These are phyloP conservation scores for Huntiella decipiens DNA, from an alignment of 2,329 filamentous ascomycete species.

Conservation along the genomic window DNA sequence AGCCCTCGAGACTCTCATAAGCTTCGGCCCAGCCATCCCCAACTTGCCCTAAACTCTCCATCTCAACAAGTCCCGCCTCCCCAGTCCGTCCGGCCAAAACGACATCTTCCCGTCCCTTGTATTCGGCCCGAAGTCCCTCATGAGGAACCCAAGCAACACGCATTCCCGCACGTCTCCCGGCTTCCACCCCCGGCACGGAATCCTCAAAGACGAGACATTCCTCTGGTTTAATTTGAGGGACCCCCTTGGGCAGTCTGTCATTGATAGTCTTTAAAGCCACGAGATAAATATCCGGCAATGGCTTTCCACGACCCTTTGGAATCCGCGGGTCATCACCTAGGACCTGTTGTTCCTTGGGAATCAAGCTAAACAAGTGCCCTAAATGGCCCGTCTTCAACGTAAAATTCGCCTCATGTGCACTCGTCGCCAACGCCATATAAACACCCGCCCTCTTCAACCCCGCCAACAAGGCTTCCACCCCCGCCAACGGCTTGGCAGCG, in stretches of 20 bases:
- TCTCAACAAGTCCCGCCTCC: constrained; percentile 37
- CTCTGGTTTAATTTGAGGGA: constrained; percentile 50
- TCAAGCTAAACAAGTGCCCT: constrained; percentile 41
- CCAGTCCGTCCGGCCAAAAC: constrained; percentile 71
- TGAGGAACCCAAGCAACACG: constrained; percentile 86
- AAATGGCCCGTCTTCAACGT: constrained; percentile 53
- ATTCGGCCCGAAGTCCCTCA: constrained; percentile 56
- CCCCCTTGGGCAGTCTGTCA: constrained; percentile 42
- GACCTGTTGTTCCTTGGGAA: constrained; percentile 52
- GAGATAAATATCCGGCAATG: constrained; percentile 83
- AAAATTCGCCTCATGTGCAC: constrained; percentile 54
- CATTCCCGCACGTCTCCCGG: constrained; percentile 82
- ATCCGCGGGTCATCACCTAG: constrained; percentile 75
- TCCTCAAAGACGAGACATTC: constrained; percentile 97
- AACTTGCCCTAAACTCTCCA: constrained; percentile 36
- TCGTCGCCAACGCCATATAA: constrained; percentile 75
- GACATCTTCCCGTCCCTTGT: constrained; percentile 54
- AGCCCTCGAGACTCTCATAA: constrained; percentile 28
- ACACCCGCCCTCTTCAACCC: constrained; percentile 39
- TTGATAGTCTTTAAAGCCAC: constrained; percentile 77
- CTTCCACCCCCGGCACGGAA: constrained; percentile 79
- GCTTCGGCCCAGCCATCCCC: constrained; percentile 44
- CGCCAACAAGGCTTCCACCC: constrained; percentile 49
- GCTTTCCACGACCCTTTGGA: constrained; percentile 66
- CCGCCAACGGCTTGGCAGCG: constrained; percentile 55